Evolutionary conservation across 257 asterid genomes (phyloP).

Genomic region (Lycium ferocissimum): DNA sequence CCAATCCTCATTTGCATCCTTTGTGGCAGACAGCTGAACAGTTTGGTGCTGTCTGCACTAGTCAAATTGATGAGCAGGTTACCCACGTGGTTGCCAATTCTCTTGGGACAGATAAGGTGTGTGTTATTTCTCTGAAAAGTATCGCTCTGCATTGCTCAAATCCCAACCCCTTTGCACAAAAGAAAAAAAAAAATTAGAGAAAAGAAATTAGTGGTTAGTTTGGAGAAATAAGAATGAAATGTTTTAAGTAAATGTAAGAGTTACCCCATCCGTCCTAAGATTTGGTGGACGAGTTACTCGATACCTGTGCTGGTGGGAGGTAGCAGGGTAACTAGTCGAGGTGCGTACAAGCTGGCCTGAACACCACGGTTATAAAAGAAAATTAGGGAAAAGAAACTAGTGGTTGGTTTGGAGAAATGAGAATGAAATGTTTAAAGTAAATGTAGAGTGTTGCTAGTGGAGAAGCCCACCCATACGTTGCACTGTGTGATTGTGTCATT

Average conservation of each 20-base stretch:
- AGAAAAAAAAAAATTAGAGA: not conserved
- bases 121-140: not conserved
- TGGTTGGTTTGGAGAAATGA: constrained; percentile 9
- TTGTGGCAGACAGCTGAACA: constrained; percentile 98
- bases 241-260: no score
- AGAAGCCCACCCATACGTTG: not conserved
- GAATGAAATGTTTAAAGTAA: not conserved
- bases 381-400: not conserved
- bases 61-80: constrained; percentile 84
- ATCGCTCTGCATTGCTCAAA: constrained; percentile 1
- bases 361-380: not conserved
- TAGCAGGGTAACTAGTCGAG: no score
- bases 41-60: constrained; percentile 92
- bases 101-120: constrained; percentile 96
- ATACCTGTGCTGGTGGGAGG: no score
- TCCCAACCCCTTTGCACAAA: constrained; percentile 7
- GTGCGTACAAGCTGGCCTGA: no score
- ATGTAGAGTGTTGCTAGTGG: constrained; percentile 15
- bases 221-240: constrained; percentile 23
- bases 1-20: constrained; percentile 93
- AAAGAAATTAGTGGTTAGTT: not conserved
- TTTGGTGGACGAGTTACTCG: no score
- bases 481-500: not conserved
- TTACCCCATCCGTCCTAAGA: no score
- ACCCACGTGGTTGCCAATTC: constrained; percentile 98